Conservation (phyloP, 1,139 yeast genomes). For the Scheffersomyces illinoinensis region DNA sequence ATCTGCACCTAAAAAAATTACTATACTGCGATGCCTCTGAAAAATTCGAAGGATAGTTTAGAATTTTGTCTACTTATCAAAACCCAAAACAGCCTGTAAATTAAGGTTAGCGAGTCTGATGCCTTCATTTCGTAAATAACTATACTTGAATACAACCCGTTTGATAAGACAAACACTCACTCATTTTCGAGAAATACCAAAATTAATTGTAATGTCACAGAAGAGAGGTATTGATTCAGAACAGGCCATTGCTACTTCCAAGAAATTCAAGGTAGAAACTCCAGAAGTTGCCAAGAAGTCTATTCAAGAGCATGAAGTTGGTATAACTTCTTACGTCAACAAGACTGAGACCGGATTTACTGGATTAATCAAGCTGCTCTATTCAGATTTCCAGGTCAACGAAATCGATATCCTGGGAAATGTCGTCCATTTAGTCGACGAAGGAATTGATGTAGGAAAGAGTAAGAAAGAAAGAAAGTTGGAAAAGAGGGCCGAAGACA, state of each 20-base stretch:
- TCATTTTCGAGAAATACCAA: background rate
- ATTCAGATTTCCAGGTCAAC: constrained; percentile 93
- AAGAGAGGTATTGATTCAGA: constrained; percentile 11
- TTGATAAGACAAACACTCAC: background rate
- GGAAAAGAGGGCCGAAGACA: constrained; percentile 45
- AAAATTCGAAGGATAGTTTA: background rate
- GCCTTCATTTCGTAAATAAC: background rate
- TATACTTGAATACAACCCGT: background rate
- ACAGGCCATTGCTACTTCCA: constrained; percentile 4
- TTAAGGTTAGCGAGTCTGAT: background rate
- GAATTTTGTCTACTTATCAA: too few relatives aligned
- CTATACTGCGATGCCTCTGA: background rate
- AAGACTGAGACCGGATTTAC: constrained; percentile 59
- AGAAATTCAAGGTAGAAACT: constrained; percentile 9
- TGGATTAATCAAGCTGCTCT: constrained; percentile 83
- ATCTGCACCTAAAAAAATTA: background rate
- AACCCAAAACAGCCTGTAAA: background rate
- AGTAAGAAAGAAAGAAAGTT: constrained; percentile 53
- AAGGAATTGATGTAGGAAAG: constrained; percentile 59
- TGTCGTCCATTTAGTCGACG: constrained; percentile 74
- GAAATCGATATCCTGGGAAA: constrained; percentile 71
- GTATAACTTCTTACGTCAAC: constrained; percentile 68
- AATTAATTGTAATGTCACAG: background rate
- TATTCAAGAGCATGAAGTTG: constrained; percentile 72
- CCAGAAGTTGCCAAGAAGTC: constrained; percentile 14